Base-by-base conservation (phyloP, 176 grass and related monocot genomes). In the Oryza rufipogon region DNA sequence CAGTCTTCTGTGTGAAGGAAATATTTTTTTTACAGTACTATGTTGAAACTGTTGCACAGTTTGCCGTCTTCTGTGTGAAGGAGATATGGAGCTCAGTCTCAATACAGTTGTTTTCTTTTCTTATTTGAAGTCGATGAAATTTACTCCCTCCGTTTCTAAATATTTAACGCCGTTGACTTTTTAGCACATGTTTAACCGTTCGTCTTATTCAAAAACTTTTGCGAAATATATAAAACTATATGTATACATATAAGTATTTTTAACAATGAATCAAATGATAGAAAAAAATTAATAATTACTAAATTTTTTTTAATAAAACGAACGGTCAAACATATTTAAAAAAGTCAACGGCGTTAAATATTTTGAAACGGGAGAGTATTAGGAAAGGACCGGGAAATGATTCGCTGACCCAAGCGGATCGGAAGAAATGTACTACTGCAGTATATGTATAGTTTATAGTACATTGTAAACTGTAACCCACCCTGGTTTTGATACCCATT, bases 361-460 rank as follows among this genome's bases (percentile, higher is more conserved):
- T 26, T 26, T 26, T 26, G 25, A 26, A 26, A 26, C 25, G 25
- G 25, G 1, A 1, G 1, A 26, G 26, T 26, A 56, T 56, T 56
- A 56, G 16, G 5, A 7, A 5, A 56, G 15, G 6, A 56, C 51
- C 16, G 6, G 16, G 16, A 56, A 16, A 52, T 20, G 58, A 63
- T 63, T 63, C 58, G n/a, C 58, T 63, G 58, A 61, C 58, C 58
- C 58, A 23, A 63, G 20, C 58, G 58, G 58, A 63, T 63, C 58
- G 58, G 58, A 63, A 63, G 58, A 63, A 10, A 63, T 23, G 56
- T 22, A 3, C 7, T 23, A 23, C 58, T 23, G 58, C 58, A 9
- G 54, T 63, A 23, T 58, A 23, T n/a, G 10, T 4, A 63, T 63
- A 63, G n/a, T 63, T 63, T 63, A 63, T 9, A 23, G 58, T 63